Evolutionary conservation across 2,329 filamentous ascomycete species (phyloP).

Genomic region (Alternaria infectoria): DNA sequence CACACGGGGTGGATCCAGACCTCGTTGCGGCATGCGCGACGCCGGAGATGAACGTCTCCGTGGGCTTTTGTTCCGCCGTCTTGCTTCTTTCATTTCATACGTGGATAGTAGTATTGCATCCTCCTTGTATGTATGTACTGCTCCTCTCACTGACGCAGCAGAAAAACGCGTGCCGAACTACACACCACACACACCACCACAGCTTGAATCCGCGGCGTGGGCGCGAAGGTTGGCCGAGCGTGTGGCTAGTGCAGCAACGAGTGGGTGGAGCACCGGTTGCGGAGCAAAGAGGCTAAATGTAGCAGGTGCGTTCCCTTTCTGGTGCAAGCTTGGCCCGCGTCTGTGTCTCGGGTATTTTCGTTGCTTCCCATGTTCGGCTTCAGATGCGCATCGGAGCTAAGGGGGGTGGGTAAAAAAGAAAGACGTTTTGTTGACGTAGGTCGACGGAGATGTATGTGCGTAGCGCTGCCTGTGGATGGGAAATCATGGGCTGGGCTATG

Average conservation of each 20-base stretch:
- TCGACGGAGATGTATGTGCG: not conserved
- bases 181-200: not conserved
- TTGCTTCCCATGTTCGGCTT: not conserved
- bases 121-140: not conserved
- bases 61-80: not conserved
- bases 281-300: not conserved
- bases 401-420: not conserved
- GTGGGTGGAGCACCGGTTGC: not conserved
- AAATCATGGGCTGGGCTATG: not conserved
- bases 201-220: not conserved
- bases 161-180: not conserved
- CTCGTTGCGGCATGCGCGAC: conserved; percentile 1
- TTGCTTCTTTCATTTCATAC: not conserved
- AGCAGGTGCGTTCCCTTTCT: conserved; percentile 5
- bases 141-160: not conserved
- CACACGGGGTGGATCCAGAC: conserved; percentile 3
- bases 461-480: not conserved
- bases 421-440: not conserved
- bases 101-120: not conserved
- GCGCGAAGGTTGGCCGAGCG: not conserved
- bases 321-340: not conserved
- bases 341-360: conserved; percentile 6
- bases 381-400: not conserved
- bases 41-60: not conserved
- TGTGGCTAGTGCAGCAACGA: not conserved